phyloP scores from a whole-genome alignment of 2,329 filamentous ascomycete genomes.

The Claviceps monticola region DNA sequence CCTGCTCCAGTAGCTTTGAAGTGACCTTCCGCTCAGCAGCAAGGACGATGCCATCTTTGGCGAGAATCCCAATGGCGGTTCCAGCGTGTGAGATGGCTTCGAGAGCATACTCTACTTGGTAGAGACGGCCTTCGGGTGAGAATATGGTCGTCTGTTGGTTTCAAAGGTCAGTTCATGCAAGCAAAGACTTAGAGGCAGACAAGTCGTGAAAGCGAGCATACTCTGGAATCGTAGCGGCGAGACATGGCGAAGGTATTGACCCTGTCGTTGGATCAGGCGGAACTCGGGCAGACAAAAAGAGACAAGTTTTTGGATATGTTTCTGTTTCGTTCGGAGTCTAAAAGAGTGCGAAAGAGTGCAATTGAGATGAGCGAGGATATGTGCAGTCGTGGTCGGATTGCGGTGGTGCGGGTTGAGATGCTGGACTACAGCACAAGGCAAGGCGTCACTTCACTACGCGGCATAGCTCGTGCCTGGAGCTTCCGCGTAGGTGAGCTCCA shows the following conservation, averaged over 20 bases:
- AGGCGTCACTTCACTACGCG: conserved; percentile 9
- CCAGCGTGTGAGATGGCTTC: conserved; percentile 98
- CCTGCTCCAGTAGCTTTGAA: conserved; percentile 96
- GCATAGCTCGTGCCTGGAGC: conserved; percentile 10
- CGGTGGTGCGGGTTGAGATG: neutral
- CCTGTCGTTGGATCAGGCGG: neutral
- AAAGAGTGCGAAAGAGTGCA: neutral
- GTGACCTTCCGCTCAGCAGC: conserved; percentile 98
- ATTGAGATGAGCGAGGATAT: neutral
- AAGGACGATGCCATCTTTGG: conserved; percentile 95
- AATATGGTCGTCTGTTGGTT: conserved; percentile 83
- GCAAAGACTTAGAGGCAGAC: neutral
- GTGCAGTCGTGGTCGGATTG: conserved; percentile 1
- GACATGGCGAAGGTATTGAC: conserved; percentile 48
- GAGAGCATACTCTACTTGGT: conserved; percentile 98
- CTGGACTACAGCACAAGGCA: conserved; percentile 4
- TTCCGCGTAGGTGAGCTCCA: conserved; percentile 7
- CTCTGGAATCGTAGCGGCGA: conserved; percentile 92
- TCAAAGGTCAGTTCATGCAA: conserved; percentile 1
- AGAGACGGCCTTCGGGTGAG: conserved; percentile 94
- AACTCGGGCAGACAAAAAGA: neutral
- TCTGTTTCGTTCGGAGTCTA: neutral
- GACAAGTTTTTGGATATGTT: neutral
- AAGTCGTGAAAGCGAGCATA: conserved; percentile 33
- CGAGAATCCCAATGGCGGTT: conserved; percentile 90